phyloP scores from a whole-genome alignment of 305 asterid species.

The Ilex paraguariensis region DNA sequence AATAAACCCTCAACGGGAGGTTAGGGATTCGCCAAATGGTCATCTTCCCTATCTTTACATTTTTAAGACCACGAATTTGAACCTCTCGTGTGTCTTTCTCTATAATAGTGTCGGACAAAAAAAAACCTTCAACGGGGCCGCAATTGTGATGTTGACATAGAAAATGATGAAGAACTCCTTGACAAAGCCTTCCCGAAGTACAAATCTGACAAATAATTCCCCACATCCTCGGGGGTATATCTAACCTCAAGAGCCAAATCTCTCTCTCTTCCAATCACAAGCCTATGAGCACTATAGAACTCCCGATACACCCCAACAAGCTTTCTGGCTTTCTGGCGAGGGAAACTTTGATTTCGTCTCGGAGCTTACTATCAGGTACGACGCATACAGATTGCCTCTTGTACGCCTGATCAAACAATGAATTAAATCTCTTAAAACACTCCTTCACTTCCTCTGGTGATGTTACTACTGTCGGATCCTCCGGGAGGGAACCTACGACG shows the following conservation, averaged over 20 bases:
- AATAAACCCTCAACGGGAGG: too few relatives aligned
- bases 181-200: conserved; percentile 38
- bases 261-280: conserved; percentile 28
- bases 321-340: conserved; percentile 46
- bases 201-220: conserved; percentile 52
- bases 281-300: conserved; percentile 39
- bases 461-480: conserved; percentile 30
- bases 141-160: conserved; percentile 33
- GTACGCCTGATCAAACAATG: conserved; percentile 60
- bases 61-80: too few relatives aligned
- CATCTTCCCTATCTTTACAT: too few relatives aligned
- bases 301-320: conserved; percentile 43
- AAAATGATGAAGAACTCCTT: conserved; percentile 34
- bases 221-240: conserved; percentile 74
- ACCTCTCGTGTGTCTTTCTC: too few relatives aligned
- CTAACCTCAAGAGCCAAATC: conserved; percentile 34
- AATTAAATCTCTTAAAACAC: conserved; percentile 50
- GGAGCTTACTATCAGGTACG: conserved; percentile 54
- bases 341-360: conserved; percentile 46
- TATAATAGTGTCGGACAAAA: too few relatives aligned
- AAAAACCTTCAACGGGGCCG: conserved; percentile 1
- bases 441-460: conserved; percentile 40
- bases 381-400: conserved; percentile 50
- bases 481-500: conserved; percentile 49
- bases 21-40: too few relatives aligned